Conservation (phyloP, 1,284 basidiomycete species). For the Ceratobasidium sp. region DNA sequence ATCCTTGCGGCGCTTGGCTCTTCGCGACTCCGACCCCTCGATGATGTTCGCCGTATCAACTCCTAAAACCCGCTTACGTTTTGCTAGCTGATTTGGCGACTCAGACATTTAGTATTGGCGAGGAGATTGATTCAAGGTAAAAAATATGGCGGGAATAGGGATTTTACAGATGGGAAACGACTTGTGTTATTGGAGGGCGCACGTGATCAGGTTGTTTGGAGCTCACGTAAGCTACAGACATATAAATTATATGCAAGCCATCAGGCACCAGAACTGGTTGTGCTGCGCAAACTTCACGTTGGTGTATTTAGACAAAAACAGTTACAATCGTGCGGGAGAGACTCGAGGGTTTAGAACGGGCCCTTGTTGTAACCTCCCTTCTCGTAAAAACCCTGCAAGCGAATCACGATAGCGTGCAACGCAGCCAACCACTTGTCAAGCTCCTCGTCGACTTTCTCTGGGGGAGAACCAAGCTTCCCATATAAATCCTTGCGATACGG, state of each 20-base stretch:
- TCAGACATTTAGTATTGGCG: slow-evolving; percentile 20
- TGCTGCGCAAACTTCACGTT: background rate
- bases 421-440: slow-evolving; percentile 85
- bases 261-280: background rate
- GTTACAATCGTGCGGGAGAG: background rate
- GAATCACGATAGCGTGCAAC: slow-evolving; percentile 77
- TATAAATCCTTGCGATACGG: slow-evolving; percentile 94
- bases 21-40: slow-evolving; percentile 39
- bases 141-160: background rate
- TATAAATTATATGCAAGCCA: too few species aligned
- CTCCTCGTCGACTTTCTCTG: slow-evolving; percentile 77
- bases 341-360: background rate
- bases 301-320: slow-evolving; percentile 1
- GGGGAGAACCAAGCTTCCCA: slow-evolving; percentile 83
- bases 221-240: slow-evolving; percentile 22
- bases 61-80: slow-evolving; percentile 42
- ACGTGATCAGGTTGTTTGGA: slow-evolving; percentile 39
- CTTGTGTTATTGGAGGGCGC: slow-evolving; percentile 2
- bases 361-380: slow-evolving; percentile 75
- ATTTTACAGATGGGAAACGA: slow-evolving; percentile 30
- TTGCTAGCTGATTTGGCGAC: slow-evolving; percentile 31
- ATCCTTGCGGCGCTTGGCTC: slow-evolving; percentile 46
- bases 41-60: slow-evolving; percentile 48
- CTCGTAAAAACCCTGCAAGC: slow-evolving; percentile 82
- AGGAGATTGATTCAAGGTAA: too few species aligned